Evolutionary conservation across 2,329 filamentous ascomycete genomes (phyloP).

Genomic region (Lecanicillium sp.): DNA sequence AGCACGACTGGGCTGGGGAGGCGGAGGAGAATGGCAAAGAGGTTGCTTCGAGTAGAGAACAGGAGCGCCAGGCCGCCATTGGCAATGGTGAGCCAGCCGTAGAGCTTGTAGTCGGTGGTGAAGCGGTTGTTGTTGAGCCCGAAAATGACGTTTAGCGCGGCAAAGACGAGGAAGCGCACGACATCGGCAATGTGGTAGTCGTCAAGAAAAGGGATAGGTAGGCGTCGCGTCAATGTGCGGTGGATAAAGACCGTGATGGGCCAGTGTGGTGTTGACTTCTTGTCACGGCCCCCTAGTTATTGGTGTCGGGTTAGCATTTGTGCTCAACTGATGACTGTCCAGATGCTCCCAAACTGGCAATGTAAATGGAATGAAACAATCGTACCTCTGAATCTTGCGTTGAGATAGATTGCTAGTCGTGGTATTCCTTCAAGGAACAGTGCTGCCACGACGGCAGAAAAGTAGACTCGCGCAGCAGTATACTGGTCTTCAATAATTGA

Average conservation of each 20-base stretch:
- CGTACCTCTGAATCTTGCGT: neutral
- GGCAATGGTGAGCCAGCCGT: slow-evolving; percentile 18
- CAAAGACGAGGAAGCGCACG: slow-evolving; percentile 13
- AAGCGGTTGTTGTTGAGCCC: slow-evolving; percentile 14
- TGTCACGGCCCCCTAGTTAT: neutral
- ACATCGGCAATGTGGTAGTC: slow-evolving; percentile 11
- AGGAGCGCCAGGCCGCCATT: slow-evolving; percentile 18
- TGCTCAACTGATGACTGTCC: no score
- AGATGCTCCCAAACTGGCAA: no score
- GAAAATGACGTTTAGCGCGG: slow-evolving; percentile 16
- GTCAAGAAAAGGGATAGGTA: slow-evolving; percentile 10
- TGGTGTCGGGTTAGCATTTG: no score
- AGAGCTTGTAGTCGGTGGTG: slow-evolving; percentile 18
- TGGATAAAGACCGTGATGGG: slow-evolving; percentile 8
- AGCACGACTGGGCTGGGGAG: slow-evolving; percentile 13
- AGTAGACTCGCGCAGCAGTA: slow-evolving; percentile 12
- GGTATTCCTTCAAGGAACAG: slow-evolving; percentile 14
- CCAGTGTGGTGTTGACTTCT: slow-evolving; percentile 6
- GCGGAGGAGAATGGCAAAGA: slow-evolving; percentile 13
- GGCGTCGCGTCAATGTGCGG: slow-evolving; percentile 8
- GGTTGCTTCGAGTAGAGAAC: slow-evolving; percentile 15
- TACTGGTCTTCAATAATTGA: slow-evolving; percentile 14
- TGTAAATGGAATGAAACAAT: neutral
- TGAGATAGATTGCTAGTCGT: slow-evolving; percentile 10
- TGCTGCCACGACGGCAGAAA: slow-evolving; percentile 13